Conservation (phyloP, 306 rosid species). For the Abrus pulchellus region DNA sequence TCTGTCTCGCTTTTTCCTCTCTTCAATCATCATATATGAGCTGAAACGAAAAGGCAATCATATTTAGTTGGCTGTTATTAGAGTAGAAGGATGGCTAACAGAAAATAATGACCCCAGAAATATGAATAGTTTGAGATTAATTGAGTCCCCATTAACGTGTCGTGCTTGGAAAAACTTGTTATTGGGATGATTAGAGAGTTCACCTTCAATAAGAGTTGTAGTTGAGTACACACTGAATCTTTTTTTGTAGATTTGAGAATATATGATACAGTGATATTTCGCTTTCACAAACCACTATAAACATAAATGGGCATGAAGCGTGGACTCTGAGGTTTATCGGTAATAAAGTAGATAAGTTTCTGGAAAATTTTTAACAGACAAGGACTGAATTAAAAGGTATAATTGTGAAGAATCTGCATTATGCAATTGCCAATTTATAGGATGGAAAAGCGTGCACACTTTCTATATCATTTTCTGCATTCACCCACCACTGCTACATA, state of each 20-base stretch:
- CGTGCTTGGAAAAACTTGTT: conserved; percentile 46
- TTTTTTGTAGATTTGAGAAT: conserved; percentile 12
- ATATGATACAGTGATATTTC: conserved; percentile 35
- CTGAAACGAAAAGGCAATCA: neutral
- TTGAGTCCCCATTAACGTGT: conserved; percentile 40
- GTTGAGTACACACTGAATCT: neutral
- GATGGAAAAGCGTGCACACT: conserved; percentile 24
- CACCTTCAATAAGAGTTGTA: conserved; percentile 25
- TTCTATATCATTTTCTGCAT: neutral
- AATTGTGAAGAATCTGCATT: conserved; percentile 4
- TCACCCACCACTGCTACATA: neutral
- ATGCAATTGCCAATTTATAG: neutral
- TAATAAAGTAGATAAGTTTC: neutral
- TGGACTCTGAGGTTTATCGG: conserved; percentile 11
- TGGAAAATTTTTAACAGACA: conserved; percentile 1
- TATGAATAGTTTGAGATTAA: conserved; percentile 6
- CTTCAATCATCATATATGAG: neutral
- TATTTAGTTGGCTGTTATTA: conserved; percentile 17
- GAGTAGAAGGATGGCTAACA: conserved; percentile 30
- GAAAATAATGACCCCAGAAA: conserved; percentile 34
- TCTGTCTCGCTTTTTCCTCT: conserved; percentile 24
- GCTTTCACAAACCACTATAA: conserved; percentile 39
- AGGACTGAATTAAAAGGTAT: conserved; percentile 15
- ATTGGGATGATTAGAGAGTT: conserved; percentile 35
- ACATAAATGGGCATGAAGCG: conserved; percentile 10